phyloP scores from a whole-genome alignment of 257 asterid genomes.

The Perilla frutescens region DNA sequence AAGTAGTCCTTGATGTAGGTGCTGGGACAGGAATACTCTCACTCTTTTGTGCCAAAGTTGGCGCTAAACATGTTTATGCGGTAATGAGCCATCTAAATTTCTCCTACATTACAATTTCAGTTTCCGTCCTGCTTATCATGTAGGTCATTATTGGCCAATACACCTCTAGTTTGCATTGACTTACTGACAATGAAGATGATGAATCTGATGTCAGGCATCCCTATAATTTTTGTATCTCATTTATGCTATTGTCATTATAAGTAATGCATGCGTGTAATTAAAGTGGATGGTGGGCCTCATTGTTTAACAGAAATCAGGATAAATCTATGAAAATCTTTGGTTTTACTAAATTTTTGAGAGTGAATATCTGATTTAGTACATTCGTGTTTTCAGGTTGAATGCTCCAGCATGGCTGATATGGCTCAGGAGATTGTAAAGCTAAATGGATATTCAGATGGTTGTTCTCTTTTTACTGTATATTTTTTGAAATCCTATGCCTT shows the following conservation, averaged over 20 bases:
- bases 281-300: no score
- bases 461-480: constrained; percentile 21
- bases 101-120: not conserved
- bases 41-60: constrained; percentile 96
- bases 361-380: constrained; percentile 18
- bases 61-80: constrained; percentile 70
- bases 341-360: constrained; percentile 1
- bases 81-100: constrained; percentile 19
- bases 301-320: not conserved
- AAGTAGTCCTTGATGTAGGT: constrained; percentile 95
- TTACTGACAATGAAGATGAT: not conserved
- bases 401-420: constrained; percentile 96
- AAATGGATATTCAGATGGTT: constrained; percentile 85
- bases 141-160: not conserved
- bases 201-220: not conserved
- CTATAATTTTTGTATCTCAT: not conserved
- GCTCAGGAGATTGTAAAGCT: constrained; percentile 79
- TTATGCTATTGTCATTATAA: not conserved
- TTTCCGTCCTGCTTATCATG: not conserved
- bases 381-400: constrained; percentile 70
- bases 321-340: no score
- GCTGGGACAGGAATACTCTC: constrained; percentile 99
- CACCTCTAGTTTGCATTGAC: not conserved
- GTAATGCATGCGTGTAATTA: not conserved
- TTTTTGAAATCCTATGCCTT: constrained; percentile 10